Evolutionary conservation across 768 basidiomycete genomes (phyloP).

Genomic region (Podaxis sp.): DNA sequence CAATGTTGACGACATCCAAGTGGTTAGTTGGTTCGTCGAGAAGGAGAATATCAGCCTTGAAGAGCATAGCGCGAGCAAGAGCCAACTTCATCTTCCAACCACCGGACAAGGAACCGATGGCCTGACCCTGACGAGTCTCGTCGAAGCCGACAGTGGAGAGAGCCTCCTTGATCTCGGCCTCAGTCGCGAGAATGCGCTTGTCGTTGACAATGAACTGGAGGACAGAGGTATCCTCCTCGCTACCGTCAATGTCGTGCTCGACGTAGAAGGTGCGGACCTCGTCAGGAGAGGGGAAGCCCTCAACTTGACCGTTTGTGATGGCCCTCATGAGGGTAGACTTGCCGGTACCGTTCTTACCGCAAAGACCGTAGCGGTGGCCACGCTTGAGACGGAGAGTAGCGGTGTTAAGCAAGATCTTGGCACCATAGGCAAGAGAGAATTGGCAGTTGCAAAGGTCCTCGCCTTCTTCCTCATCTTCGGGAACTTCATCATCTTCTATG

Average conservation of each 20-base stretch:
- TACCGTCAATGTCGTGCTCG: slow-evolving; percentile 98
- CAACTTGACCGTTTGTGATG: slow-evolving; percentile 93
- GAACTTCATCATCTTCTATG: slow-evolving; percentile 61
- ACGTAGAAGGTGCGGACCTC: slow-evolving; percentile 99
- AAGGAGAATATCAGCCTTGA: slow-evolving; percentile 95
- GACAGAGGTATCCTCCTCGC: slow-evolving; percentile 88
- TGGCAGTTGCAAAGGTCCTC: slow-evolving; percentile 99
- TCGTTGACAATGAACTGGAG: slow-evolving; percentile 85
- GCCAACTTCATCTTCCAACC: slow-evolving; percentile 99
- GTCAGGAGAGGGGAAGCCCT: slow-evolving; percentile 96
- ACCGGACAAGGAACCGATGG: slow-evolving; percentile 91
- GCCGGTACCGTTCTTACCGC: slow-evolving; percentile 98
- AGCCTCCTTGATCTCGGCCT: slow-evolving; percentile 74
- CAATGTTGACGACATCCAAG: slow-evolving; percentile 95
- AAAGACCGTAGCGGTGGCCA: slow-evolving; percentile 97
- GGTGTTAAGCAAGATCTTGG: slow-evolving; percentile 96
- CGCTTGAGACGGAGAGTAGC: slow-evolving; percentile 96
- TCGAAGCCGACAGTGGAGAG: slow-evolving; percentile 91
- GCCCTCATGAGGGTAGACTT: slow-evolving; percentile 95
- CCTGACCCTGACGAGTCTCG: slow-evolving; percentile 78
- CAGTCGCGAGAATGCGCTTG: slow-evolving; percentile 70
- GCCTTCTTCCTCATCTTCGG: slow-evolving; percentile 94
- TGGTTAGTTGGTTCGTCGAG: slow-evolving; percentile 98
- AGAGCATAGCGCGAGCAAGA: slow-evolving; percentile 93
- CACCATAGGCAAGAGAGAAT: slow-evolving; percentile 98